Evolutionary conservation across 345 rosid species (phyloP).

Genomic region (Erodium maritimum): DNA sequence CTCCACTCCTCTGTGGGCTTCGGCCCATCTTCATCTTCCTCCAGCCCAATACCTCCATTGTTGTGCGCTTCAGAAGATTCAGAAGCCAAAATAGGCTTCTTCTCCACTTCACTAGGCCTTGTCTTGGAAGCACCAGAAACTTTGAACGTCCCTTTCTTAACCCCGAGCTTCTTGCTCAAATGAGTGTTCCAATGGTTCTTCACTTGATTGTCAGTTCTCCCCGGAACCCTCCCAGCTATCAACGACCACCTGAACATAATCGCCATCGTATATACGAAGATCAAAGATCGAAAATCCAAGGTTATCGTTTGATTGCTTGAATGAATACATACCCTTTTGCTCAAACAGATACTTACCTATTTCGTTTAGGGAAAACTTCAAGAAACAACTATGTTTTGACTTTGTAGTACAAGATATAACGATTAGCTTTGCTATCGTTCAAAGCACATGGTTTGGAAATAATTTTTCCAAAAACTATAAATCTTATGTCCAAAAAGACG

Average conservation of each 20-base stretch:
- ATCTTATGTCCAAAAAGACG: too few species aligned
- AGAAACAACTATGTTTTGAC: too few species aligned
- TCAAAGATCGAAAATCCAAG: too few species aligned
- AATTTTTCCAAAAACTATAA: too few species aligned
- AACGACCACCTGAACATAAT: slow-evolving; percentile 26
- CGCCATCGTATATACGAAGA: too few species aligned
- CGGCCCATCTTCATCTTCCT: not conserved
- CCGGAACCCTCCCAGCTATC: slow-evolving; percentile 34
- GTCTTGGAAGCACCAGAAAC: not conserved
- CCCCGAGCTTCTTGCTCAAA: slow-evolving; percentile 22
- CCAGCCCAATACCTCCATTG: not conserved
- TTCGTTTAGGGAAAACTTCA: too few species aligned
- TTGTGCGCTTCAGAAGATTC: not conserved
- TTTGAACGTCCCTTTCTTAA: slow-evolving; percentile 4
- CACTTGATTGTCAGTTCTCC: slow-evolving; percentile 40
- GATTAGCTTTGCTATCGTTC: too few species aligned
- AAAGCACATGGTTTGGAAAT: too few species aligned
- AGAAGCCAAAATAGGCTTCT: not conserved
- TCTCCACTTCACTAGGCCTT: not conserved
- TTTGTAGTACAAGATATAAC: too few species aligned
- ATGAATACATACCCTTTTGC: too few species aligned
- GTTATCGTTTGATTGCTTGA: too few species aligned
- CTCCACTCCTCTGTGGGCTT: not conserved
- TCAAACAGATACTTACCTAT: too few species aligned
- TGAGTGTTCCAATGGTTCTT: slow-evolving; percentile 38